phyloP scores from a whole-genome alignment of 805 yeast genomes.

The Starmerella geochares region DNA sequence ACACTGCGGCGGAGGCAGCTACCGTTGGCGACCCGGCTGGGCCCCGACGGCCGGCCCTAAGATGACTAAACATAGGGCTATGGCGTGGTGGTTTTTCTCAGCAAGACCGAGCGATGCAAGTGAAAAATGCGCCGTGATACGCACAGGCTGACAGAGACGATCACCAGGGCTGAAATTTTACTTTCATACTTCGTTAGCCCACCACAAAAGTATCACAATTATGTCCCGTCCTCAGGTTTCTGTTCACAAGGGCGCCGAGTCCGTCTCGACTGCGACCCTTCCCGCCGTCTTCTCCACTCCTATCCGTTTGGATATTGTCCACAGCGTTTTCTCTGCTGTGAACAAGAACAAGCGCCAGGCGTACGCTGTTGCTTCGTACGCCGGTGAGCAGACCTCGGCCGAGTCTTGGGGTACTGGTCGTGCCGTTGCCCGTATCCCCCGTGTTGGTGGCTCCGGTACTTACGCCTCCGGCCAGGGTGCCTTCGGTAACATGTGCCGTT shows the following conservation, averaged over 20 bases:
- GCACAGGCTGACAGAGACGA: background rate
- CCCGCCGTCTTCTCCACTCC: conserved; percentile 99
- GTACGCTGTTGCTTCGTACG: conserved; percentile 97
- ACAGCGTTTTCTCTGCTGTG: conserved; percentile 94
- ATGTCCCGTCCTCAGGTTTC: conserved; percentile 89
- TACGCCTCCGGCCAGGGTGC: conserved; percentile 99
- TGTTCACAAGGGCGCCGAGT: conserved; percentile 82
- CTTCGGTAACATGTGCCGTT: conserved; percentile 99
- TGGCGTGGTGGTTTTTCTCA: too few relatives aligned
- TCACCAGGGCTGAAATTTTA: background rate
- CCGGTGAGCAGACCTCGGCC: conserved; percentile 99
- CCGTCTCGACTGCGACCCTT: conserved; percentile 74
- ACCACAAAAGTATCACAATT: conserved; percentile 2
- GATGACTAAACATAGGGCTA: conserved; percentile 8
- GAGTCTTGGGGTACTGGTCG: conserved; percentile 99
- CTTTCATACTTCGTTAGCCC: background rate
- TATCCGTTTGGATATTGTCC: conserved; percentile 98
- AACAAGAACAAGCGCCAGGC: conserved; percentile 99
- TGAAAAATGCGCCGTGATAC: conserved; percentile 2
- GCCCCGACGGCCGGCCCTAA: background rate
- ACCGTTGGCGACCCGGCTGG: background rate
- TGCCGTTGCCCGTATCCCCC: conserved; percentile 99
- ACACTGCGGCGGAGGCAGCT: background rate
- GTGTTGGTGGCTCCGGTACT: conserved; percentile 99
- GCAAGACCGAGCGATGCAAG: background rate